Base-by-base conservation (phyloP, 2,329 filamentous ascomycete species). In the Diaporthe citrichinensis region DNA sequence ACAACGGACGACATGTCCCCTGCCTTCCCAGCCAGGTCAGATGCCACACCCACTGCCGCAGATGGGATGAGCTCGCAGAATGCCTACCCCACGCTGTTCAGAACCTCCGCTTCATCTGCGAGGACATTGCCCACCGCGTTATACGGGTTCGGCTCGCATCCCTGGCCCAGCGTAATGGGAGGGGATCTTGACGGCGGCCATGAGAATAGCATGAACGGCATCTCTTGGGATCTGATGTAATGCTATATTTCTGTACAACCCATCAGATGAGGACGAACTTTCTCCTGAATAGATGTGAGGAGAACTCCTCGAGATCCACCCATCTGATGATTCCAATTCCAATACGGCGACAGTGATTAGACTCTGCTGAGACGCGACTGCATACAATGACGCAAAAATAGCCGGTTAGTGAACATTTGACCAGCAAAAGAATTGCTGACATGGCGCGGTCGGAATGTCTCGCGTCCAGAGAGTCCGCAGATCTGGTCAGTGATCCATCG, bases 141-240 rank as follows among this genome's bases (percentile, higher is more conserved):
- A 41, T 65, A 65, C 15, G 61, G 61, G 2, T 65, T 65, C 6
- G 41, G 61, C 41, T 46, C 61, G n/a, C 15, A 49, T 23, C 61
- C 61, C 17, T 65, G 61, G 61, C 61, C 61, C 12, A 39, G 41
- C 2, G 20, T 65, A 9, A 31, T 46, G 17, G 61, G 15, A 1
- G 41, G 20, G 5, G 25, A 49, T 8, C 8, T 65, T 8, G 61
- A 65, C 10, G 41, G 61, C 6, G 25, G 61, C 15, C 17, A 49
- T 2, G 41, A 34, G 17, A 65, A 34, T 10, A 34, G 41, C 28
- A 34, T 65, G 41, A 65, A 65, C 2, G 61, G 41, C 0, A 44
- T 65, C 41, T 49, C 61, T 23, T 65, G 61, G 61, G 41, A 65
- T 5, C 10, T 65, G 25, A n/a, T 65, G 61, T 44, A 9, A 61